Conservation (phyloP, 2,329 filamentous ascomycete genomes). For the Penicillium sp. region DNA sequence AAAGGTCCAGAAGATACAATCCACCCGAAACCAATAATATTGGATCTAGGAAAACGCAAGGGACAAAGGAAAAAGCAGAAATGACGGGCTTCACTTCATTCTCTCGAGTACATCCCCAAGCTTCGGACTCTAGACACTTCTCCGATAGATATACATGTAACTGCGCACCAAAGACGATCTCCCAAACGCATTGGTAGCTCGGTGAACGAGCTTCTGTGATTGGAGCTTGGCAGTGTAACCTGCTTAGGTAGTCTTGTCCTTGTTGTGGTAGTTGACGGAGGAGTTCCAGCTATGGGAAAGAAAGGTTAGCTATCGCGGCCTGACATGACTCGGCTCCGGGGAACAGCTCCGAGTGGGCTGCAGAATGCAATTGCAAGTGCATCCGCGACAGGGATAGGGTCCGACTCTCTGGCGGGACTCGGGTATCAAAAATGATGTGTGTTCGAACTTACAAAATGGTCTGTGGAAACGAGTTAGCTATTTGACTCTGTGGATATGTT, state of each 20-base stretch:
- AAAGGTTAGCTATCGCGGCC: neutral
- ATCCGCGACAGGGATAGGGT: neutral
- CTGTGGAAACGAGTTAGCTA: constrained; percentile 36
- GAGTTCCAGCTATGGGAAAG: constrained; percentile 72
- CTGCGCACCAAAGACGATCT: constrained; percentile 12
- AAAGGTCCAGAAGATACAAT: neutral
- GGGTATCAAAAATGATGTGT: neutral
- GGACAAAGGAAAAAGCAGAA: constrained; percentile 17
- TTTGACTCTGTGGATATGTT: neutral
- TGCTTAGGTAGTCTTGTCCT: constrained; percentile 60
- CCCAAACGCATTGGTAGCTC: constrained; percentile 2
- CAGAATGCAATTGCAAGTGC: neutral
- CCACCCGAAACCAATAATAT: constrained; percentile 5
- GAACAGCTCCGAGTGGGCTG: neutral
- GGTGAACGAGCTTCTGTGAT: constrained; percentile 2
- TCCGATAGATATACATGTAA: constrained; percentile 32
- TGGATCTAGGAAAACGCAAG: constrained; percentile 5
- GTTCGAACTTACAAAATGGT: constrained; percentile 59
- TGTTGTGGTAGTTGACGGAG: constrained; percentile 94
- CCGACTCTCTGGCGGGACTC: neutral
- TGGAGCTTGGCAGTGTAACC: neutral
- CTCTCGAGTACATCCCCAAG: constrained; percentile 17
- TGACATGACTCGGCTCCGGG: neutral
- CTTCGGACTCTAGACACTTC: constrained; percentile 10
- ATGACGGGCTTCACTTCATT: constrained; percentile 19